phyloP scores from a whole-genome alignment of 2,329 filamentous ascomycete genomes.

The Xylaria sp. region DNA sequence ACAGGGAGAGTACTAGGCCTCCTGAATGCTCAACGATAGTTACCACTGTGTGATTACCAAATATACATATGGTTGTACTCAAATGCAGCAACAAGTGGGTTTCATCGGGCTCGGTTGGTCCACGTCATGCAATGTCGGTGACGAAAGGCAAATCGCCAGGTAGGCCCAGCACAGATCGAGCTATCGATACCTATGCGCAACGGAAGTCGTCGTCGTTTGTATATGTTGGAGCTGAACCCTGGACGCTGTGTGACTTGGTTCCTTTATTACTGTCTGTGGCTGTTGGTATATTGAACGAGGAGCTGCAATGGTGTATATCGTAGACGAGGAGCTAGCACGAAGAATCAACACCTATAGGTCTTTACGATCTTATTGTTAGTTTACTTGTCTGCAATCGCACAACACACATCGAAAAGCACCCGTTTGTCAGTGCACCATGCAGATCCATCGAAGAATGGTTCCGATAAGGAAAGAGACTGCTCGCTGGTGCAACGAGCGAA shows the following conservation, averaged over 20 bases:
- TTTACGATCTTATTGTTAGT: slow-evolving; percentile 31
- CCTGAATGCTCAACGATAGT: slow-evolving; percentile 3
- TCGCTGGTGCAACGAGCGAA: slow-evolving; percentile 10
- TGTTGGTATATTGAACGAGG: slow-evolving; percentile 18
- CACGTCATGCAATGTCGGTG: slow-evolving; percentile 11
- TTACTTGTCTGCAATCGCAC: slow-evolving; percentile 8
- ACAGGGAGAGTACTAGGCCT: slow-evolving; percentile 5
- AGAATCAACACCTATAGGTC: slow-evolving; percentile 24
- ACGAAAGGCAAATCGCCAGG: slow-evolving; percentile 12
- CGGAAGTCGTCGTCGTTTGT: slow-evolving; percentile 18
- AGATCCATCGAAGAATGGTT: slow-evolving; percentile 1
- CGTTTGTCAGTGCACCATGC: slow-evolving; percentile 15
- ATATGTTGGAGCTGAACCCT: slow-evolving; percentile 11
- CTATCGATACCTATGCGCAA: slow-evolving; percentile 23
- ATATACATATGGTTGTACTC: slow-evolving; percentile 7
- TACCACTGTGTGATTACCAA: slow-evolving; percentile 19
- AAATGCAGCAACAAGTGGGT: slow-evolving; percentile 23
- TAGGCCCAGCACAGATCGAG: slow-evolving; percentile 14
- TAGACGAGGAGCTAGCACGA: slow-evolving; percentile 20
- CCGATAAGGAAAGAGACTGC: slow-evolving; percentile 6
- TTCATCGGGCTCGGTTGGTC: slow-evolving; percentile 20
- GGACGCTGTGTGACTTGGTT: slow-evolving; percentile 20
- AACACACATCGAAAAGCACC: slow-evolving; percentile 19
- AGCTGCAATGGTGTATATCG: slow-evolving; percentile 24
- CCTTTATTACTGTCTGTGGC: slow-evolving; percentile 8